phyloP scores from a whole-genome alignment of 2,329 filamentous ascomycete species.

The Coniella lustricola region DNA sequence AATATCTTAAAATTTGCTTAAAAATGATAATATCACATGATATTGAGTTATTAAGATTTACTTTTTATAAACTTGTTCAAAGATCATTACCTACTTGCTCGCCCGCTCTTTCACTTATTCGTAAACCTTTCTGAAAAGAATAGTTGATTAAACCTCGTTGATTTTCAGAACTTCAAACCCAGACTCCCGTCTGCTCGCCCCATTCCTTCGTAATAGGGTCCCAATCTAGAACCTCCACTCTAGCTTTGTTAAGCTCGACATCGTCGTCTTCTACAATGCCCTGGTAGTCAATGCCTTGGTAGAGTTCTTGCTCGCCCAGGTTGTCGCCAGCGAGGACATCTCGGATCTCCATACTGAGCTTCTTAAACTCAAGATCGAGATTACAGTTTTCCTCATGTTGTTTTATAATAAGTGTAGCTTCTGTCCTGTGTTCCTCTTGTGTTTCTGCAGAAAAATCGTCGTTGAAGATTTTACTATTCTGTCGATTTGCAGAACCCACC shows the following conservation, averaged over 20 bases:
- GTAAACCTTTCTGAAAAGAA: too few relatives aligned
- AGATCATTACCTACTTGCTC: too few relatives aligned
- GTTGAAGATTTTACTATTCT: not conserved
- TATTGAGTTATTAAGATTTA: too few relatives aligned
- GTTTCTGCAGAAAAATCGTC: not conserved
- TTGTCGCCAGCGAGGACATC: conserved; percentile 14
- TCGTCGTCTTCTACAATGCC: conserved; percentile 10
- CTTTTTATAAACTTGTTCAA: too few relatives aligned
- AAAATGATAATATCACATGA: too few relatives aligned
- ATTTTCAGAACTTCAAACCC: not conserved
- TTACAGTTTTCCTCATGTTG: conserved; percentile 11
- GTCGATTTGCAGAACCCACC: not conserved
- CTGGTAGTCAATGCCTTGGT: conserved; percentile 4
- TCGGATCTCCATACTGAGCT: conserved; percentile 12
- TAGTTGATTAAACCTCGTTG: too few relatives aligned
- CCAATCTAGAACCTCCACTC: conserved; percentile 1
- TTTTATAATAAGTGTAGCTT: not conserved
- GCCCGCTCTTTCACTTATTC: too few relatives aligned
- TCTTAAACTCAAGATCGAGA: conserved; percentile 17
- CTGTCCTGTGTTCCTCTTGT: not conserved
- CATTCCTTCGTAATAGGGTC: conserved; percentile 5
- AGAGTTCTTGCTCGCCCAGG: conserved; percentile 2
- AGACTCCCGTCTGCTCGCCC: conserved; percentile 15
- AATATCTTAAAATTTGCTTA: too few relatives aligned
- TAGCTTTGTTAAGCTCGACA: conserved; percentile 1